Percentiles rank a stretch among this genome's conserved stretches.
Evolutionary conservation across 306 rosid genomes (phyloP).

Genomic region (Lathyrus aphaca): DNA sequence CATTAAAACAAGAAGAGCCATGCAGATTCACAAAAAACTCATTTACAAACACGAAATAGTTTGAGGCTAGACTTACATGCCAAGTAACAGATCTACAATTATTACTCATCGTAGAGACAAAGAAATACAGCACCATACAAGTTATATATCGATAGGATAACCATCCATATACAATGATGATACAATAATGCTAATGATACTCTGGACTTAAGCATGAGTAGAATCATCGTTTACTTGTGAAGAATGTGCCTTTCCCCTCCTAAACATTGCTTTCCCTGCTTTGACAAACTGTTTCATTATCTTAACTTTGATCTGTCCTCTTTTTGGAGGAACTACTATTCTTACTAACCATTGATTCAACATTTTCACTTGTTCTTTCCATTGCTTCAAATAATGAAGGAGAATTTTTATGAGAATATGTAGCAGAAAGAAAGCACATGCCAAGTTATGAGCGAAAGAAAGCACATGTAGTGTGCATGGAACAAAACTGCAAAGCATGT

Average conservation of each 20-base stretch:
- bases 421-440: too few species aligned
- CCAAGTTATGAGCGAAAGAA: too few species aligned
- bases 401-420: background rate
- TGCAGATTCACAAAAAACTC: too few species aligned
- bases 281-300: constrained; percentile 42
- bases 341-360: constrained; percentile 20
- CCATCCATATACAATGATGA: too few species aligned
- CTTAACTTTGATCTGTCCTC: constrained; percentile 67
- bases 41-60: background rate
- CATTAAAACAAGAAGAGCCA: too few species aligned
- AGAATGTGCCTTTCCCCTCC: constrained; percentile 36
- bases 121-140: too few species aligned
- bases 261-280: constrained; percentile 45
- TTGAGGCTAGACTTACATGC: background rate
- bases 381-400: constrained; percentile 37
- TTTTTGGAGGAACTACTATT: constrained; percentile 52
- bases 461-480: too few species aligned
- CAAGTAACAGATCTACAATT: constrained; percentile 12
- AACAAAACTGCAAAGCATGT: too few species aligned
- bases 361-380: constrained; percentile 37
- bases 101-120: background rate
- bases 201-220: background rate
- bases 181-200: too few species aligned
- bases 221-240: constrained; percentile 1
- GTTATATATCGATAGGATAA: too few species aligned